Evolutionary conservation across 139 green algal species (phyloP).

Genomic region (Chlamydomonas eustigma): DNA sequence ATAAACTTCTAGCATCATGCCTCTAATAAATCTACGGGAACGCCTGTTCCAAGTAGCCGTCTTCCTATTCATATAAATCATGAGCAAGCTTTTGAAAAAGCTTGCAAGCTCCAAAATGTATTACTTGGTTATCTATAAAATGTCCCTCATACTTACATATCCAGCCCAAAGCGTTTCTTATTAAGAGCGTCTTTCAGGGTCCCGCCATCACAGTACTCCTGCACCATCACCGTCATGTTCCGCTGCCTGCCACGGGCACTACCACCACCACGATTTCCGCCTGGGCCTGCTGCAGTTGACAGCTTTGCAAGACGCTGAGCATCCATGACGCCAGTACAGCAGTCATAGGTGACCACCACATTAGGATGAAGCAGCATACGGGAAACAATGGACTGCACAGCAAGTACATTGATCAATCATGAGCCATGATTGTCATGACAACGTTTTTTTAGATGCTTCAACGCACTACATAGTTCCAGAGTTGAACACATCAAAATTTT

Average conservation of each 20-base stretch:
- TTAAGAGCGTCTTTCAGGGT: slow-evolving; percentile 9
- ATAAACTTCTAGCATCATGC: no score
- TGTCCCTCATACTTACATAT: no score
- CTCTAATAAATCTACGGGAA: no score
- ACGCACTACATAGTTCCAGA: neutral
- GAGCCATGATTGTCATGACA: neutral
- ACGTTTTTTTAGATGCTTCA: neutral
- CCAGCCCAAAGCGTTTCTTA: neutral
- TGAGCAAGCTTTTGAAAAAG: no score
- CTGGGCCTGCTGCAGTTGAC: neutral
- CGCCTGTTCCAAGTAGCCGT: no score
- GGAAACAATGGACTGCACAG: slow-evolving; percentile 22
- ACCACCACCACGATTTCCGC: neutral
- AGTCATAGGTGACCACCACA: slow-evolving; percentile 37
- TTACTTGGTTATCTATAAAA: no score
- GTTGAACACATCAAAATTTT: no score
- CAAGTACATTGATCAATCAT: slow-evolving; percentile 10
- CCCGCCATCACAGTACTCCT: slow-evolving; percentile 13
- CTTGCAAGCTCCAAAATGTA: no score
- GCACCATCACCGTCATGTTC: slow-evolving; percentile 43
- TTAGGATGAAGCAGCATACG: slow-evolving; percentile 41
- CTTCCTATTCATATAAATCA: no score
- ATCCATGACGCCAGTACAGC: slow-evolving; percentile 27
- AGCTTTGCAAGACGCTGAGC: slow-evolving; percentile 9
- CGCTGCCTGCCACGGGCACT: slow-evolving; percentile 14